Conservation (phyloP, 2,329 filamentous ascomycete species). For the Trichoderma simmonsii region DNA sequence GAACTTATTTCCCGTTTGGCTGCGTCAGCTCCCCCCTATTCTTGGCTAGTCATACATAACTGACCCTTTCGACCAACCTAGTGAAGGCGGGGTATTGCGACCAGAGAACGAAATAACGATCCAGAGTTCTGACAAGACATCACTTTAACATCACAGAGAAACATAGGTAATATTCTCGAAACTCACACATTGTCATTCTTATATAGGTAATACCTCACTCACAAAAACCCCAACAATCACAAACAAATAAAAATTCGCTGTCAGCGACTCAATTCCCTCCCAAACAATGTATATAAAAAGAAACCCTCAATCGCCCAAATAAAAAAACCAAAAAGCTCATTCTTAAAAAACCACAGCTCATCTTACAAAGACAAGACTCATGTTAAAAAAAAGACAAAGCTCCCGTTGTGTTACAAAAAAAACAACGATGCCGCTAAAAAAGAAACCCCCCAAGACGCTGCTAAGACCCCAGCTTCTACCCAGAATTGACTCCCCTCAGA, state of each 20-base stretch:
- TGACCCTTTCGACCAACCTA: too few relatives aligned
- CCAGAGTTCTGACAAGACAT: background rate
- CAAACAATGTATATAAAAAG: background rate
- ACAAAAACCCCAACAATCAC: background rate
- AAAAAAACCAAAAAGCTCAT: background rate
- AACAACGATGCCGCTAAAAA: background rate
- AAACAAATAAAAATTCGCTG: background rate
- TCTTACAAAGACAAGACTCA: background rate
- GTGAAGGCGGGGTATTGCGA: too few relatives aligned
- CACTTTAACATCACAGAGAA: background rate
- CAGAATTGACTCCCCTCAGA: background rate
- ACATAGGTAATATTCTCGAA: background rate
- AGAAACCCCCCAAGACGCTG: background rate
- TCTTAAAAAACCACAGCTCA: background rate
- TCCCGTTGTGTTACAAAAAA: background rate
- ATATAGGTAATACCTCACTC: background rate
- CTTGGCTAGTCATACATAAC: too few relatives aligned
- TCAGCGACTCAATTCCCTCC: background rate
- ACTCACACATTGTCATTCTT: background rate
- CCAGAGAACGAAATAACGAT: too few relatives aligned
- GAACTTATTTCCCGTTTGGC: too few relatives aligned
- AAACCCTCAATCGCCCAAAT: background rate
- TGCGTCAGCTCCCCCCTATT: too few relatives aligned
- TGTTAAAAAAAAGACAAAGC: background rate
- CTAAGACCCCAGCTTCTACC: slow-evolving; percentile 2